These are phyloP conservation scores for Leersia perrieri DNA, from an alignment of 176 grass and related monocot genomes.

Conservation along the genomic window DNA sequence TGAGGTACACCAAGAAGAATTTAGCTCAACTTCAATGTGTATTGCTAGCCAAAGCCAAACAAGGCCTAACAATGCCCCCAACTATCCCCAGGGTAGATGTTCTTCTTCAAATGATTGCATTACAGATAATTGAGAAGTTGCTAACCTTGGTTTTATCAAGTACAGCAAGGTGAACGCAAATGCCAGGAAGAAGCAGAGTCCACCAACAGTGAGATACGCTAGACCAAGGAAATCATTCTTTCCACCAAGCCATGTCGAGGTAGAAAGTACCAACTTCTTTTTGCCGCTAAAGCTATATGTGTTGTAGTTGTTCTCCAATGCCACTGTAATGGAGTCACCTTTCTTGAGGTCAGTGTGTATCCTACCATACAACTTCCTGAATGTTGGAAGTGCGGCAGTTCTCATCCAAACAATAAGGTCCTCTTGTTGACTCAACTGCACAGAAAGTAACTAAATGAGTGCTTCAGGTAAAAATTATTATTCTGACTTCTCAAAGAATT, in stretches of 20 bases:
- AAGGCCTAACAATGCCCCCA: not conserved
- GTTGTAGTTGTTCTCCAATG: constrained; percentile 74
- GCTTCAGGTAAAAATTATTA: not conserved
- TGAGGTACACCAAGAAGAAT: not conserved
- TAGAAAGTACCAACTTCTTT: constrained; percentile 89
- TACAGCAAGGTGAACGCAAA: constrained; percentile 74
- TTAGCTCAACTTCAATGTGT: not conserved
- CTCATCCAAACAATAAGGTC: constrained; percentile 98
- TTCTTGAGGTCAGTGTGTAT: constrained; percentile 65
- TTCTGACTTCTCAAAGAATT: not conserved
- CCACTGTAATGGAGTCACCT: constrained; percentile 68
- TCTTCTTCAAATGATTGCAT: not conserved
- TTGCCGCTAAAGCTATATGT: constrained; percentile 81
- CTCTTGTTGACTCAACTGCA: constrained; percentile 81
- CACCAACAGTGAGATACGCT: constrained; percentile 81
- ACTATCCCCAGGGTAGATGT: not conserved
- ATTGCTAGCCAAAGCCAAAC: not conserved
- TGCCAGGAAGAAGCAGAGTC: constrained; percentile 72
- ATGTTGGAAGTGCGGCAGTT: constrained; percentile 84
- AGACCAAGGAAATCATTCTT: constrained; percentile 92
- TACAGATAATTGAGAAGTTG: not conserved
- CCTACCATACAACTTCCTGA: constrained; percentile 86
- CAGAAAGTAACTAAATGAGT: constrained; percentile 21
- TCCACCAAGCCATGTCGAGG: constrained; percentile 83
- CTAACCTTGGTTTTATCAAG: constrained; percentile 85